Percentiles rank a stretch among this genome's conserved stretches.
Evolutionary conservation across 257 asterid genomes (phyloP).

Genomic region (Nicotiana attenuata): DNA sequence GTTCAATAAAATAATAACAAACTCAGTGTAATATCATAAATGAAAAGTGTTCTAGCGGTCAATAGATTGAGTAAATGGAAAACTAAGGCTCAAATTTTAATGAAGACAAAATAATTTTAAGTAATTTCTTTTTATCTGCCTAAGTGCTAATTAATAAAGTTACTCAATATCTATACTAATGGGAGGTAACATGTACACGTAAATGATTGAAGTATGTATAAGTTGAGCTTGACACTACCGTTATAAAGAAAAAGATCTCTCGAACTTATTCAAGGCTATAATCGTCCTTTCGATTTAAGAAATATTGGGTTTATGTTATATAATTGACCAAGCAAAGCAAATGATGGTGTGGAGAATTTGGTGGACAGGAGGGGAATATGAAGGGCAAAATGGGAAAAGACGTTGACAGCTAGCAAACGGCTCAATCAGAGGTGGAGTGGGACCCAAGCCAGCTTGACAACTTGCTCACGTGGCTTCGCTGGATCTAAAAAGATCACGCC

Average conservation of each 20-base stretch:
- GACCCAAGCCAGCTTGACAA: conserved; percentile 27
- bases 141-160: background rate
- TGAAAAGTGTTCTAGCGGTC: background rate
- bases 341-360: background rate
- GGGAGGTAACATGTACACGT: no score
- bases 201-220: background rate
- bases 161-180: accelerated
- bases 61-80: background rate
- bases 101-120: background rate
- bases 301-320: background rate
- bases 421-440: conserved; percentile 40
- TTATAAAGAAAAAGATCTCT: no score
- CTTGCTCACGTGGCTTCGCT: conserved; percentile 41
- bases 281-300: background rate
- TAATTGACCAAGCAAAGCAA: background rate
- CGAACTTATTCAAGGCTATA: background rate
- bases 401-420: conserved; percentile 39
- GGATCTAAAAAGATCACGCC: conserved; percentile 25
- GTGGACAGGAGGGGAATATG: background rate
- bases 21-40: no score
- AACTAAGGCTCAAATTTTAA: background rate
- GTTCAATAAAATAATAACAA: background rate
- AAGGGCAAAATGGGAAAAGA: conserved; percentile 20
- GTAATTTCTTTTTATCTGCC: background rate
- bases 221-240: background rate